Evolutionary conservation across 2,329 filamentous ascomycete genomes (phyloP).

Genomic region (Spiromastix sp.): DNA sequence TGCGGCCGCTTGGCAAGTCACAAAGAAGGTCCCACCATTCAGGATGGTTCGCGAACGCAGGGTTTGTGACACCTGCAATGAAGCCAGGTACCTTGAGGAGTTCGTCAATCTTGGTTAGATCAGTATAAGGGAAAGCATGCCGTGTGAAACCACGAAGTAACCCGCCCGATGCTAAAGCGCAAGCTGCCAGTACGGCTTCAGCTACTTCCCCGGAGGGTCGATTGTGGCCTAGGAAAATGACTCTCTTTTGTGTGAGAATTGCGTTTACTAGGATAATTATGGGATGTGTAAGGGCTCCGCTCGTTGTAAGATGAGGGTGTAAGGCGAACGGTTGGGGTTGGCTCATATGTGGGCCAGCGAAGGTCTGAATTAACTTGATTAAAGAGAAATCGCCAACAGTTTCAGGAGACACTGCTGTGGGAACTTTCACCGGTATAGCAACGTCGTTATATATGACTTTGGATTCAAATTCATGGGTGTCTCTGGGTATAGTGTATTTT

Average conservation of each 20-base stretch:
- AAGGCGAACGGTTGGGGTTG: conserved; percentile 73
- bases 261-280: conserved; percentile 93
- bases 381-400: conserved; percentile 96
- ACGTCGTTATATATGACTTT: conserved; percentile 94
- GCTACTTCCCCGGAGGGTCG: conserved; percentile 92
- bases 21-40: conserved; percentile 99
- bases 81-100: conserved; percentile 92
- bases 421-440: conserved; percentile 92
- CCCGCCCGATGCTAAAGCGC: conserved; percentile 83
- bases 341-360: conserved; percentile 72
- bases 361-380: conserved; percentile 93
- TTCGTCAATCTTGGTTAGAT: conserved; percentile 95
- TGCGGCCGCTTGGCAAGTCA: conserved; percentile 79
- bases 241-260: conserved; percentile 86
- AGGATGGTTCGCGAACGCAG: conserved; percentile 84
- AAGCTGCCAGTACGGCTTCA: conserved; percentile 95
- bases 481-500: conserved; percentile 68
- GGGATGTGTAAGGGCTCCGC: conserved; percentile 79
- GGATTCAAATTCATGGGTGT: conserved; percentile 96
- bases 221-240: conserved; percentile 93
- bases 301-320: conserved; percentile 88
- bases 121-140: conserved; percentile 95
- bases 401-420: conserved; percentile 85
- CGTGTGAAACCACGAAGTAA: conserved; percentile 88
- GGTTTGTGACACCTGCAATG: conserved; percentile 95